Evolutionary conservation across 495 filamentous ascomycete species (phyloP), one percentile per base, ranked within the genome.

Genomic region (Penicillium longicatenatum): DNA sequence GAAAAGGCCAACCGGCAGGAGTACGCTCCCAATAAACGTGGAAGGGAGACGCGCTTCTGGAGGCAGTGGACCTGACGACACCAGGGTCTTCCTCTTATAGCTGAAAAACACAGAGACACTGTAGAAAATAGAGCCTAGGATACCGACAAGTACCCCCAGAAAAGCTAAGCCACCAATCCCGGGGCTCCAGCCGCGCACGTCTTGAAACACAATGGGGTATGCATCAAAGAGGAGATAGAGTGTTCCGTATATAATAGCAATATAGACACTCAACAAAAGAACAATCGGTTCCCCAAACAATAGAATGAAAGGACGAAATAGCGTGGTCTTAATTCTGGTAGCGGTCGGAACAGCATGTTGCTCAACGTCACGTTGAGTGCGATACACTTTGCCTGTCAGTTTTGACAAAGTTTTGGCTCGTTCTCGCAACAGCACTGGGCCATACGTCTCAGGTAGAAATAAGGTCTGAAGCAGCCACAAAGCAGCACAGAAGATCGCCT

Each of bases 181-280:
- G 2, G 81, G 70, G 0, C 77, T 76, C 90, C 90, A 94, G 42
- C 84, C 85, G 14, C 90, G 86, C 37, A 88, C 71, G 9, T 84
- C 66, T 4, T 79, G 75, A 70, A 94, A 94, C 47, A 92, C 84
- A 43, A 92, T 84, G 1, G 91, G 91, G 57, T 84, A 86, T 7
- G 89, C 87, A 20, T 91, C 84, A 72, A 95, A 94, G 70, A 89
- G 92, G 22, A 96, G 80, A 62, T 93, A 94, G 1, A 96, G 77
- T 51, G 91, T 89, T 9, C 80, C 86, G 65, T 84, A 84, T 29
- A 83, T 71, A 43, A 90, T 71, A 14, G 83, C 82, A 48, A 89
- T 82, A 58, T 89, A 90, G 10, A 56, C 10, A 6, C 12, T 11
- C 4, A 42, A 3, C 10, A 56, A 31, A 10, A 52, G 24, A 2